Percentiles rank a stretch among this genome's conserved stretches.
phyloP scores from a whole-genome alignment of 805 yeast species.

The Deakozyma indianensis region DNA sequence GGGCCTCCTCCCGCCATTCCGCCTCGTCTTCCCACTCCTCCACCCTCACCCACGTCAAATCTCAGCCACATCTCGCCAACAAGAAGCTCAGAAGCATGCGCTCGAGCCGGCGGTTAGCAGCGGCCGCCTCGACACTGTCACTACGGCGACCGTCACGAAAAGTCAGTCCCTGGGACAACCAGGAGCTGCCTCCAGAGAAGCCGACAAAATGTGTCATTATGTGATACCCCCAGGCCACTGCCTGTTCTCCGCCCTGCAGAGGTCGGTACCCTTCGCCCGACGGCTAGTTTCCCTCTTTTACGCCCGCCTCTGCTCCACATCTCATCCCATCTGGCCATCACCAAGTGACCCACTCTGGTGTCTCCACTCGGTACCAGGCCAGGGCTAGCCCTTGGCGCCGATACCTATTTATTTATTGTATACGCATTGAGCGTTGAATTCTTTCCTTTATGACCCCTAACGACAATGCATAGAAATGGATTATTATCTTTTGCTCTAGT shows the following conservation, averaged over 20 bases:
- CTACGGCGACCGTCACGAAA: neutral
- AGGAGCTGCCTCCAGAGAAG: neutral
- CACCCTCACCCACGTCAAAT: neutral
- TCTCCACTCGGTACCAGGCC: too few species aligned
- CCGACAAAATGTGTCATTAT: neutral
- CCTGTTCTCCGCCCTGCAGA: too few species aligned
- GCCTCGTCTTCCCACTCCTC: neutral
- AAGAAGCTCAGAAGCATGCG: neutral
- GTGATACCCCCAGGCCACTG: neutral
- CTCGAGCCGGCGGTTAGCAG: neutral
- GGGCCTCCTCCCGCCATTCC: conserved; percentile 1
- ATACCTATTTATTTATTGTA: neutral
- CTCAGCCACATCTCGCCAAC: neutral
- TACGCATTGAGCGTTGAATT: neutral
- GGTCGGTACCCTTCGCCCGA: too few species aligned
- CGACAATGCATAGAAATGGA: neutral
- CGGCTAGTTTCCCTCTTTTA: too few species aligned
- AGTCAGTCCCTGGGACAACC: neutral
- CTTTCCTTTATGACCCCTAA: neutral
- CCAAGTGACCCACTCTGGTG: too few species aligned
- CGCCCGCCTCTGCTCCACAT: too few species aligned
- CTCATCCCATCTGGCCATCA: too few species aligned
- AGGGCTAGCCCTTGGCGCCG: neutral
- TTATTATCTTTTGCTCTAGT: too few species aligned
- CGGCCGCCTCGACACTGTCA: neutral